Evolutionary conservation across 1,139 yeast species (phyloP), one percentile per base, ranked within the genome.

Genomic region (Sugiyamaella neomexicana): DNA sequence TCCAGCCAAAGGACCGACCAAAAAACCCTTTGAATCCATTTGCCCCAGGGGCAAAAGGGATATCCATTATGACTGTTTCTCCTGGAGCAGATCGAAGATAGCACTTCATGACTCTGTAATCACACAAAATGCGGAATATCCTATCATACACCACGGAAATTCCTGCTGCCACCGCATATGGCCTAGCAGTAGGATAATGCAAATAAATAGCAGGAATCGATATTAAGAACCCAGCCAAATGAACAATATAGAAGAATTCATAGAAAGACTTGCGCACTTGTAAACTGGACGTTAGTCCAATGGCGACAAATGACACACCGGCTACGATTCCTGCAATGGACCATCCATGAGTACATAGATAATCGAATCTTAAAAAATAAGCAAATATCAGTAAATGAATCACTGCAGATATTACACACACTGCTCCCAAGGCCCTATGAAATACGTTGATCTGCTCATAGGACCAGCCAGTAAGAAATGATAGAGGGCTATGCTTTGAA

Each of bases 401-500:
- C 3, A 63, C 29, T 2, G 57, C 54, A 0, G 65, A 46, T 5
- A 56, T 9, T 6, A 64, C 58, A 41, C 65, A 60, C 12, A 61
- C 40, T 2, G 58, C 52, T 5, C 69, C 69, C 9, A 56, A 53
- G 43, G 57, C 60, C 27, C 68, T 57, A 46, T 66, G 69, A 37
- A 64, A 59, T 8, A 66, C 62, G 46, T 64, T 66, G n/a, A 64
- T 51, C 47, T 66, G 68, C 44, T 66, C 69, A 44, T 66, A 66
- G 4, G 66, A 62, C 68, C 69, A 66, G 15, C 69, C 69, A 1
- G 65, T 61, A 17, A 66, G 53, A 46, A 52, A 58, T 2, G 62
- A 54, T 2, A 66, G 42, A 5, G 68, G 68, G 9, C 63, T 55
- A 46, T 63, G 64, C 51, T 66, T 66, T 10, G 66, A 63, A 1